Evolutionary conservation across 1,139 yeast species (phyloP), one percentile per base, ranked within the genome.

Genomic region (Citeromyces siamensis): DNA sequence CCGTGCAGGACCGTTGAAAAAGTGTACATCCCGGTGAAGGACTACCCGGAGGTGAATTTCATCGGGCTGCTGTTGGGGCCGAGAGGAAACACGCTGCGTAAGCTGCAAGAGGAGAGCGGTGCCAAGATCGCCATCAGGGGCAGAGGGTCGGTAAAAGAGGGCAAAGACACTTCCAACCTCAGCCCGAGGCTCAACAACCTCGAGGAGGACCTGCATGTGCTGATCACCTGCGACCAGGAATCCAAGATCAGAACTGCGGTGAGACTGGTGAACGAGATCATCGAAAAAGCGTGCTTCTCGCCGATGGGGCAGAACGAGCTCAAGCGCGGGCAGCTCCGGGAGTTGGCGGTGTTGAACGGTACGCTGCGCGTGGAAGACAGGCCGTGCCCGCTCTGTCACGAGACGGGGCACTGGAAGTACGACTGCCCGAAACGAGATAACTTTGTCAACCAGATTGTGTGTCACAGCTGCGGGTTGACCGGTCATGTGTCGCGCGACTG

Each of bases 401-500:
- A 73, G 38, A 55, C 64, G 38, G 86, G 85, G 1, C 86, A 79
- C 47, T 63, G 68, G 37, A 64, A 68, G 44, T 68, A 63, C 49
- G 78, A 74, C 31, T 78, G 86, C 51, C 81, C 84, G 3, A 61
- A 63, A 43, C 63, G 61, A 48, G 67, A 59, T 48, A 68, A 64
- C 47, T 62, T 70, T 50, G 67, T 78, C 17, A 66, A 76, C 7
- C 67, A 63, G 38, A 64, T 88, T 35, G 70, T 79, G 16, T 90
- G 97, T 59, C 67, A 74, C 32, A 64, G 66, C 17, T 90, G 97
- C 66, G 94, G 94, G 3, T 71, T 71, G 38, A 64, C 71, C 20
- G 98, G 97, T 0, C 97, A 90, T 59, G 75, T 78, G 48, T 86
- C 94, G 1, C 66, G 88, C 41, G 97, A 90, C 58, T 90, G 97